phyloP scores from a whole-genome alignment of 2,329 filamentous ascomycete species.

The Juglanconis sp. region DNA sequence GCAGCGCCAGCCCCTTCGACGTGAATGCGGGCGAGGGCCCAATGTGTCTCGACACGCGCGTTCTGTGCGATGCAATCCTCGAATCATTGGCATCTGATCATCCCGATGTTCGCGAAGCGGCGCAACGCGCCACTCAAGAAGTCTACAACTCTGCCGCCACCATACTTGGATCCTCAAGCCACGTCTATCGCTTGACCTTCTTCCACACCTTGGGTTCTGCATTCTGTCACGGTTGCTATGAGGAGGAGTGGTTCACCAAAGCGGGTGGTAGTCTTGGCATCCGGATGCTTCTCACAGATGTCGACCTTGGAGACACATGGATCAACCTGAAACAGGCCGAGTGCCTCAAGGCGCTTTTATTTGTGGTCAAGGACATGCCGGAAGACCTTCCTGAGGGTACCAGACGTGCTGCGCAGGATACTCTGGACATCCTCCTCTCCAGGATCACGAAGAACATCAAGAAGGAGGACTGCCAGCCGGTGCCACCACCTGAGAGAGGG shows the following conservation, averaged over 20 bases:
- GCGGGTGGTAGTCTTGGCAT: conserved; percentile 90
- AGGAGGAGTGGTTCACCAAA: conserved; percentile 99
- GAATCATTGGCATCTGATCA: conserved; percentile 88
- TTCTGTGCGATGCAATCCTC: conserved; percentile 84
- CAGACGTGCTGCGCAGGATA: conserved; percentile 75
- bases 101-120: conserved; percentile 74
- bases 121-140: conserved; percentile 72
- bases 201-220: conserved; percentile 78
- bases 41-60: conserved; percentile 78
- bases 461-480: conserved; percentile 67
- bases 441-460: conserved; percentile 76
- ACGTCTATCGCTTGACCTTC: conserved; percentile 75
- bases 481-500: conserved; percentile 33
- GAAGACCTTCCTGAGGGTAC: conserved; percentile 90
- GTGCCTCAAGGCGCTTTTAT: conserved; percentile 86
- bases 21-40: conserved; percentile 83
- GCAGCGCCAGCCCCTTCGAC: conserved; percentile 75
- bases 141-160: conserved; percentile 73
- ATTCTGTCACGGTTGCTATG: conserved; percentile 93
- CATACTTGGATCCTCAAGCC: conserved; percentile 73
- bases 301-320: conserved; percentile 83
- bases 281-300: conserved; percentile 76
- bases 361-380: conserved; percentile 98
- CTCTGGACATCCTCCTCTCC: conserved; percentile 73
- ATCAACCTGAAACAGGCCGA: conserved; percentile 78